These are phyloP conservation scores for Eremochloa ophiuroides DNA, from an alignment of 176 grass and related monocot species.

Conservation along the genomic window DNA sequence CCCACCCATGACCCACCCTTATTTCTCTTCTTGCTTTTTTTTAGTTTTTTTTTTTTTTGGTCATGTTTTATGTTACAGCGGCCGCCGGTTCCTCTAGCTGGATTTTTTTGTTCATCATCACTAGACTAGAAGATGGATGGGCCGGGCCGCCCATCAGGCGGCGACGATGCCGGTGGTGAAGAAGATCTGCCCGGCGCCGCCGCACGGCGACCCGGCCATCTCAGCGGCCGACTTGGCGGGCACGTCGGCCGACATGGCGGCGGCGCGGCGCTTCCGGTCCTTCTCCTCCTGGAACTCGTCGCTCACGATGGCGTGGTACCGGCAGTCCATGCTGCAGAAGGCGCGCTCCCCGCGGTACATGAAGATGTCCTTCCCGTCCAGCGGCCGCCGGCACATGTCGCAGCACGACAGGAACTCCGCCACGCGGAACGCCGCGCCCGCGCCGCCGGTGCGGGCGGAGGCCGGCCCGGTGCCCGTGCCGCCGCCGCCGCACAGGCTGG, in stretches of 20 bases:
- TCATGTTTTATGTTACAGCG: constrained; percentile 28
- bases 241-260: not conserved
- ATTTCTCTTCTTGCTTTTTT: not conserved
- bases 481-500: constrained; percentile 21
- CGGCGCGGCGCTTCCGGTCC: constrained; percentile 33
- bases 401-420: constrained; percentile 72
- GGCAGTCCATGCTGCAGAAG: constrained; percentile 95
- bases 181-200: constrained; percentile 56
- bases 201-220: constrained; percentile 45
- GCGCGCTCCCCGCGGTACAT: constrained; percentile 92
- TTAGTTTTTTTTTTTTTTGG: not conserved
- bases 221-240: not conserved
- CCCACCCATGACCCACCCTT: not conserved
- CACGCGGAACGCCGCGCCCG: constrained; percentile 31
- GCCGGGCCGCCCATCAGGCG: constrained; percentile 9
- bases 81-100: not conserved
- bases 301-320: constrained; percentile 66
- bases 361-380: constrained; percentile 87
- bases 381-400: constrained; percentile 55
- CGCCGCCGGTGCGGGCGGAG: not conserved
- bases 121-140: not conserved
- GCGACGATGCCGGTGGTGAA: constrained; percentile 74
- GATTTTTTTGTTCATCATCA: not conserved
- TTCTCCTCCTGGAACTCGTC: constrained; percentile 78
- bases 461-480: not conserved